Conservation (phyloP, 2,329 filamentous ascomycete species). For the Aspergillus uvarum region DNA sequence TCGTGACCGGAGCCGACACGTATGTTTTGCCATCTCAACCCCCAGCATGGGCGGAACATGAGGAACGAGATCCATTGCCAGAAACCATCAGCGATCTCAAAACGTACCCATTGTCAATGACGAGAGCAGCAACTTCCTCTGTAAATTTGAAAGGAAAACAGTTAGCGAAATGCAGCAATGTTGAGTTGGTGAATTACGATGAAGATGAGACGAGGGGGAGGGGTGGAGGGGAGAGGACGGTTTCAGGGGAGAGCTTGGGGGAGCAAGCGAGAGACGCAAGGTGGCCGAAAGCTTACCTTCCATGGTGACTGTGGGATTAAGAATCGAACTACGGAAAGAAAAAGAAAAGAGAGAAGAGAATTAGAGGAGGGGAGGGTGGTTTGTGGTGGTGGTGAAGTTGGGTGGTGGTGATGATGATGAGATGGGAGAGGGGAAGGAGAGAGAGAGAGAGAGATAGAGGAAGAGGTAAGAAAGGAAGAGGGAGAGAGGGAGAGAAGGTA, state of each 20-base stretch:
- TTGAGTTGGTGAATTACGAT: slow-evolving; percentile 11
- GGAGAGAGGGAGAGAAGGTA: slow-evolving; percentile 21
- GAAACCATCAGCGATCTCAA: slow-evolving; percentile 15
- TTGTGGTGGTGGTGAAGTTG: slow-evolving; percentile 30
- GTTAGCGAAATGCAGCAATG: slow-evolving; percentile 35
- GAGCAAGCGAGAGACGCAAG: slow-evolving; percentile 22
- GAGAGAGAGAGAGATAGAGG: slow-evolving; percentile 21
- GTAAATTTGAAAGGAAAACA: slow-evolving; percentile 40
- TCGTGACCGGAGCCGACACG: slow-evolving; percentile 13
- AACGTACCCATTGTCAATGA: slow-evolving; percentile 99
- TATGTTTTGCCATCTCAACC: slow-evolving; percentile 8
- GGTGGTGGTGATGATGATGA: slow-evolving; percentile 28
- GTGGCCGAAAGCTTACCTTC: slow-evolving; percentile 59
- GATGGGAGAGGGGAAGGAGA: slow-evolving; percentile 37
- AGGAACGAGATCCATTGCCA: slow-evolving; percentile 13
- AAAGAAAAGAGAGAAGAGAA: slow-evolving; percentile 26
- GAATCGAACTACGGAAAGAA: slow-evolving; percentile 36
- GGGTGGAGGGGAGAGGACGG: background rate
- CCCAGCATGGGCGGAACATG: slow-evolving; percentile 8
- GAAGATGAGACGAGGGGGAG: background rate
- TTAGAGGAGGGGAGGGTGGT: slow-evolving; percentile 27
- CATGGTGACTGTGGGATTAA: slow-evolving; percentile 52
- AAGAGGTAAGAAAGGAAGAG: slow-evolving; percentile 19
- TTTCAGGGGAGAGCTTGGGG: slow-evolving; percentile 12
- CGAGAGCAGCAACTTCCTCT: slow-evolving; percentile 99